Conservation (phyloP, 192 early-diverging fungal genomes). For the Umbelopsis vinacea region DNA sequence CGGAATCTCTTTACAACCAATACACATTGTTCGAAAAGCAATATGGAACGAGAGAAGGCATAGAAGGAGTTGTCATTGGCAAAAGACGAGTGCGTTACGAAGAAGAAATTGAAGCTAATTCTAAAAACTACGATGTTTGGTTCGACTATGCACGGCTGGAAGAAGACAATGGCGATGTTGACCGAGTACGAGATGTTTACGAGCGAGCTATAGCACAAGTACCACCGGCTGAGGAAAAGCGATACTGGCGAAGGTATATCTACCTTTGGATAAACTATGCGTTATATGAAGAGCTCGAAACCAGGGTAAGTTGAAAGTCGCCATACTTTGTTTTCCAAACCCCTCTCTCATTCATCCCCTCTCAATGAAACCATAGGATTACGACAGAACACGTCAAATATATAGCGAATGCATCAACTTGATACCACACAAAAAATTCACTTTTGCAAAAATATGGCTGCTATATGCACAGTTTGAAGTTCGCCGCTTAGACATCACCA, state of each 20-base stretch:
- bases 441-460: conserved; percentile 98
- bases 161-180: conserved; percentile 71
- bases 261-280: conserved; percentile 99
- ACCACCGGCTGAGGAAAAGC: conserved; percentile 86
- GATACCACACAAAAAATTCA: conserved; percentile 93
- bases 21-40: conserved; percentile 99
- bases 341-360: background rate
- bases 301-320: conserved; percentile 51
- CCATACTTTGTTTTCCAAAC: no score
- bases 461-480: conserved; percentile 93
- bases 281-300: conserved; percentile 89
- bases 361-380: conserved; percentile 56
- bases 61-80: conserved; percentile 88
- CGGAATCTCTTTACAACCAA: conserved; percentile 89
- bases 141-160: conserved; percentile 94
- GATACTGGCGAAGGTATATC: conserved; percentile 96
- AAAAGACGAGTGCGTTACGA: conserved; percentile 94
- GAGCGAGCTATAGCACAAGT: conserved; percentile 92
- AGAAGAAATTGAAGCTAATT: conserved; percentile 65
- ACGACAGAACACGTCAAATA: conserved; percentile 79
- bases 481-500: conserved; percentile 69
- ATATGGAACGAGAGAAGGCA: conserved; percentile 82
- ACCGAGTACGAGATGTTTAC: conserved; percentile 90
- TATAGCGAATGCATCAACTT: conserved; percentile 82
- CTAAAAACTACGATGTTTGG: conserved; percentile 98